Evolutionary conservation across 1,139 yeast species (phyloP), one percentile per base, ranked within the genome.

Genomic region (Yamadazyma friedrichii): DNA sequence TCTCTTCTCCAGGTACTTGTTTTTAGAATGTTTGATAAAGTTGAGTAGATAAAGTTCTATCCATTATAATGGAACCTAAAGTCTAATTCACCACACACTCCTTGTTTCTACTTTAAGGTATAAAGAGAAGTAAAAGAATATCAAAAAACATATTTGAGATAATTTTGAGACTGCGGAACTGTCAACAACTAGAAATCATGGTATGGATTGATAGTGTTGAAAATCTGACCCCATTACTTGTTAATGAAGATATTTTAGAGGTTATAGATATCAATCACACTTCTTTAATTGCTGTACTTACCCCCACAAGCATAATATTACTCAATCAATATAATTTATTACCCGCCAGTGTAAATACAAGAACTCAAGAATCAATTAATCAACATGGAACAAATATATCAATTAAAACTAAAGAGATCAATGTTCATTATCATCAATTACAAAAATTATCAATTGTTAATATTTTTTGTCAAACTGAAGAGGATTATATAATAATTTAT

Each of bases 181-280:
- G 24, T 20, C 24, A 20, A 20, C 24, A 20, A 20, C 24, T 12
- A n/a, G 28, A 26, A 9, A 33, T 5, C 17, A 68, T 69, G 74
- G 68, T 62, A 13, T 69, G 72, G 70, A 55, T 70, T 34, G 64
- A 66, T 44, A 54, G 66, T 22, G 56, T 74, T 15, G 58, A 52
- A 39, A 41, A 56, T n/a, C 65, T 57, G 59, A 53, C 59, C 10
- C 64, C 70, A 33, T 52, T 62, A 15, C 51, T 56, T 15, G 41
- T 47, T 15, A 46, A 51, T 11, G 64, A 59, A 36, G 47, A 50
- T 2, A 50, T 65, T 5, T 26, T 69, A 5, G 58, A 58, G 9
- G 44, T 65, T 9, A 45, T 59, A 8, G 61, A 59, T 34, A 51
- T 70, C 11, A 61, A 62, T 8, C 70, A 68, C 42, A 64, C 75